phyloP scores from a whole-genome alignment of 768 basidiomycete species.

The Exidia glandulosa region DNA sequence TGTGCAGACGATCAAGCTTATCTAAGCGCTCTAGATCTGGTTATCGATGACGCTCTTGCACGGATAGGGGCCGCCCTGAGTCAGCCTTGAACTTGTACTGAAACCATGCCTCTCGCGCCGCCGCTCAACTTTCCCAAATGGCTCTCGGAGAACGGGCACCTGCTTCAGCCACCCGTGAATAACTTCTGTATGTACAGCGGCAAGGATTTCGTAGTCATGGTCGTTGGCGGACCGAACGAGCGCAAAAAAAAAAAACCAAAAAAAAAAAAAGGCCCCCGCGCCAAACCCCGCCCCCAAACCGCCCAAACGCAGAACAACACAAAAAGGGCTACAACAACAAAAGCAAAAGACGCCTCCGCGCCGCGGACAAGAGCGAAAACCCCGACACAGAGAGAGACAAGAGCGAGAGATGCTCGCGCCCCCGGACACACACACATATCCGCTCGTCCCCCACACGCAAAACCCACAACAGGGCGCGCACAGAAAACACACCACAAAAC shows the following conservation, averaged over 20 bases:
- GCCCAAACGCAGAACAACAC: slow-evolving; percentile 21
- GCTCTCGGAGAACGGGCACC: slow-evolving; percentile 70
- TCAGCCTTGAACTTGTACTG: too few relatives aligned
- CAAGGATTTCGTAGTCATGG: slow-evolving; percentile 89
- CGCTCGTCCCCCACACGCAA: neutral
- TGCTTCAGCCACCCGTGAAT: slow-evolving; percentile 86
- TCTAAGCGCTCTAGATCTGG: too few relatives aligned
- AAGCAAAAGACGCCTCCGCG: slow-evolving; percentile 82
- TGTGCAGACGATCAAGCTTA: too few relatives aligned
- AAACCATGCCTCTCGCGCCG: slow-evolving; percentile 63
- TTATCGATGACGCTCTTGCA: too few relatives aligned
- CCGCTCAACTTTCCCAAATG: slow-evolving; percentile 87
- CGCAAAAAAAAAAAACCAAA: slow-evolving; percentile 94
- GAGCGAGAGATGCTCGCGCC: slow-evolving; percentile 93
- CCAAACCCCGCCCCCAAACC: neutral
- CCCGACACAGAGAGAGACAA: slow-evolving; percentile 83
- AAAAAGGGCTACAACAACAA: slow-evolving; percentile 99
- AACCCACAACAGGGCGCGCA: too few relatives aligned
- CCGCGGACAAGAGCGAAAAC: slow-evolving; percentile 71
- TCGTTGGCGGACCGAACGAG: slow-evolving; percentile 89
- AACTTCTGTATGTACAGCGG: slow-evolving; percentile 79
- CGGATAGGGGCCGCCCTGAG: too few relatives aligned
- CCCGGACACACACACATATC: slow-evolving; percentile 38
- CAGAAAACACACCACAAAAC: slow-evolving; percentile 94
- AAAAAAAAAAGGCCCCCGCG: slow-evolving; percentile 52